phyloP scores from a whole-genome alignment of 2,329 filamentous ascomycete species.

The Orbilia oligospora region DNA sequence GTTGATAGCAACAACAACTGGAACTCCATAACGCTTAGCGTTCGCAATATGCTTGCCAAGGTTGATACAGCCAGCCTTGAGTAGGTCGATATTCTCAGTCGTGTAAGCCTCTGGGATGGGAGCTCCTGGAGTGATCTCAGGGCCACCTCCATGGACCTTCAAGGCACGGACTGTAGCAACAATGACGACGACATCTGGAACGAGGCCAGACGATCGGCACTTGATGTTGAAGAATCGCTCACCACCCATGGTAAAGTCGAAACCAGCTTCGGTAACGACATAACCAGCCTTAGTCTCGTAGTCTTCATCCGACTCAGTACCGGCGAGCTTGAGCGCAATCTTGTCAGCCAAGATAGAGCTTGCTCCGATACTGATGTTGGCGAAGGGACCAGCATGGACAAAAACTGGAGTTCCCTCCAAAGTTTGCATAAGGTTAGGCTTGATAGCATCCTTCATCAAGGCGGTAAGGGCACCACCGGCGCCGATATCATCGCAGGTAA shows the following conservation, averaged over 20 bases:
- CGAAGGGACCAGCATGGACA: slow-evolving; percentile 96
- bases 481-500: slow-evolving; percentile 96
- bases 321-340: slow-evolving; percentile 93
- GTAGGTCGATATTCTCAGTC: slow-evolving; percentile 91
- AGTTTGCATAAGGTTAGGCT: slow-evolving; percentile 99
- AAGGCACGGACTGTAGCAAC: slow-evolving; percentile 95
- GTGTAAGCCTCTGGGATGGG: slow-evolving; percentile 89
- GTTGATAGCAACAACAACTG: slow-evolving; percentile 97
- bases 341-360: slow-evolving; percentile 96
- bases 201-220: slow-evolving; percentile 91
- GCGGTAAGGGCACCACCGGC: slow-evolving; percentile 92
- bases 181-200: slow-evolving; percentile 92
- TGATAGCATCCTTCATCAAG: slow-evolving; percentile 97
- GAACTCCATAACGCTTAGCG: slow-evolving; percentile 88
- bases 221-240: slow-evolving; percentile 99
- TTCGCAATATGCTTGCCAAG: slow-evolving; percentile 95
- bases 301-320: slow-evolving; percentile 92
- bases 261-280: slow-evolving; percentile 95
- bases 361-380: slow-evolving; percentile 96
- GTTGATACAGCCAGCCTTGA: slow-evolving; percentile 92
- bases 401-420: slow-evolving; percentile 97
- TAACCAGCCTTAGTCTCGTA: slow-evolving; percentile 86
- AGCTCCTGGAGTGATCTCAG: slow-evolving; percentile 90
- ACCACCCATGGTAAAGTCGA: slow-evolving; percentile 99
- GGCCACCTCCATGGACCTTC: slow-evolving; percentile 96